These are phyloP conservation scores for Aspergillus arachidicola DNA, from an alignment of 2,329 filamentous ascomycete genomes.

Conservation along the genomic window DNA sequence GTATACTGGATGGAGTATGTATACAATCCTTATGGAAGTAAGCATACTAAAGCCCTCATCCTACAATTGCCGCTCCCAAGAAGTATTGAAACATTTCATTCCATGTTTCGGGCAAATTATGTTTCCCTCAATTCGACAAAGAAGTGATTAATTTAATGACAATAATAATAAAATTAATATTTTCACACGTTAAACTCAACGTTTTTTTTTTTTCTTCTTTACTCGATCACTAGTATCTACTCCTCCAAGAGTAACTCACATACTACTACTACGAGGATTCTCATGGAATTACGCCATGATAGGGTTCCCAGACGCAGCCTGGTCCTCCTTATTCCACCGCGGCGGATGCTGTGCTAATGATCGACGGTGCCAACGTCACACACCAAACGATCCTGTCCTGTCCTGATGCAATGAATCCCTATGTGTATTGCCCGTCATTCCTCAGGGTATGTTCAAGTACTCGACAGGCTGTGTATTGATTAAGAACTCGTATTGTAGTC, in stretches of 20 bases:
- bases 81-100: background rate
- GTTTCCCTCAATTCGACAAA: background rate
- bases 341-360: constrained; percentile 2
- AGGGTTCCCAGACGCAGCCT: background rate
- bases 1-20: background rate
- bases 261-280: background rate
- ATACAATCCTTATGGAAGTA: background rate
- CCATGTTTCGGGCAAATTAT: background rate
- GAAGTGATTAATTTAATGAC: background rate
- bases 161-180: no score
- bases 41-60: background rate
- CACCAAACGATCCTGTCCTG: constrained; percentile 1
- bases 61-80: background rate
- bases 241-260: background rate
- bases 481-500: background rate
- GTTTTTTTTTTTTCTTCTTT: no score
- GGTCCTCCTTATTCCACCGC: background rate
- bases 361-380: constrained; percentile 17
- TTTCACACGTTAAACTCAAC: background rate
- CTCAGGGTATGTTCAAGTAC: background rate
- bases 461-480: background rate
- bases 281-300: background rate
- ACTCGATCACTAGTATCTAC: no score
- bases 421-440: background rate
- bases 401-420: constrained; percentile 9